Conservation (phyloP, 371 early-diverging fungal species). For the Circinella umbellata region DNA sequence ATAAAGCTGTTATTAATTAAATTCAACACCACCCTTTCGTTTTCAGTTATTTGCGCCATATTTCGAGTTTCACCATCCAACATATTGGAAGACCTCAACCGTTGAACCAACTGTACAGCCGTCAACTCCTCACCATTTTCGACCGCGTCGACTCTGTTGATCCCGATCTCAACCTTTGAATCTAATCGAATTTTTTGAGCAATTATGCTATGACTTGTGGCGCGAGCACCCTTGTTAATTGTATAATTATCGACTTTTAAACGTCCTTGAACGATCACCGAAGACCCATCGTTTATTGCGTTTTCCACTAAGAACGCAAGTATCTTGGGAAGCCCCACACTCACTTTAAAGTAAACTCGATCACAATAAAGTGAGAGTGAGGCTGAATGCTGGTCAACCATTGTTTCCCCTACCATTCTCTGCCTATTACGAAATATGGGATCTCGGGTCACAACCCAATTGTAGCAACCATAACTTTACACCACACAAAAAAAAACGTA, state of each 20-base stretch:
- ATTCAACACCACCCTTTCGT: background rate
- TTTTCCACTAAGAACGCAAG: no score
- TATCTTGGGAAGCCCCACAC: no score
- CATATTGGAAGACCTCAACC: background rate
- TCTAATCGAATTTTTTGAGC: background rate
- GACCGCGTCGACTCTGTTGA: background rate
- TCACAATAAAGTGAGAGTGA: no score
- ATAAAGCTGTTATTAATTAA: background rate
- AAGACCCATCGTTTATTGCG: no score
- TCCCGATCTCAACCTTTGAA: background rate
- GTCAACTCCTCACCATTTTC: no score
- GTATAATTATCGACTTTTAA: background rate
- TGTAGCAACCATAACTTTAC: no score
- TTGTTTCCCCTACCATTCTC: no score
- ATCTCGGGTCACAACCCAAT: no score
- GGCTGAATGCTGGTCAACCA: no score
- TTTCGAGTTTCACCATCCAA: background rate
- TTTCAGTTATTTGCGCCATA: background rate
- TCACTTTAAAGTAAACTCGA: no score
- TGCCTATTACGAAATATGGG: no score
- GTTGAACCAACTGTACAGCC: background rate
- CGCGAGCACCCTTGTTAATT: background rate
- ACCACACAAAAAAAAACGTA: no score
- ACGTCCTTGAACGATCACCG: background rate
- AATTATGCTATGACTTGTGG: background rate